Evolutionary conservation across 805 yeast genomes (phyloP).

Genomic region (Candida corydali): DNA sequence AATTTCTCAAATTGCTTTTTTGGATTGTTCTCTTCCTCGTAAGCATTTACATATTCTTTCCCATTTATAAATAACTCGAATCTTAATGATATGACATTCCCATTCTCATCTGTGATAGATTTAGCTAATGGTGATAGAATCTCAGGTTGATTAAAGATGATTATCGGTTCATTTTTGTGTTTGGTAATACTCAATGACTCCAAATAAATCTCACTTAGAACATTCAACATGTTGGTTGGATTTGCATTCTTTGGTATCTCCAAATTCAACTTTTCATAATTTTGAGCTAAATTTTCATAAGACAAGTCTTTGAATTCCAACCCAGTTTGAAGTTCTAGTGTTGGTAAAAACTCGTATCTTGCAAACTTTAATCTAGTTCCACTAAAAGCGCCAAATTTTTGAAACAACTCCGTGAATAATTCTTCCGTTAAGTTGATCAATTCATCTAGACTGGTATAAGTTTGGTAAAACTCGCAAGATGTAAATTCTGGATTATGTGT

Average conservation of each 20-base stretch:
- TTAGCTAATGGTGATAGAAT: constrained; percentile 86
- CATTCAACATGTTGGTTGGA: constrained; percentile 61
- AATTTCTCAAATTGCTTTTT: constrained; percentile 64
- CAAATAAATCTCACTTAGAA: constrained; percentile 53
- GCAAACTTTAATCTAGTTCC: constrained; percentile 7
- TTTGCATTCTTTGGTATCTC: constrained; percentile 38
- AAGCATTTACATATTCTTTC: constrained; percentile 83
- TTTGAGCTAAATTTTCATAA: constrained; percentile 36
- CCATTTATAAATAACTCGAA: constrained; percentile 84
- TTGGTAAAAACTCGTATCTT: constrained; percentile 62
- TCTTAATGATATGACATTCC: constrained; percentile 52
- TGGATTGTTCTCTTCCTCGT: constrained; percentile 95
- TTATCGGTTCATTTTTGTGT: constrained; percentile 48
- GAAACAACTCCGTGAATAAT: constrained; percentile 43
- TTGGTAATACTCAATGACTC: constrained; percentile 53
- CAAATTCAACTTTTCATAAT: constrained; percentile 36
- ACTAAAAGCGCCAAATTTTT: constrained; percentile 16
- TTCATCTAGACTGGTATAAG: constrained; percentile 62
- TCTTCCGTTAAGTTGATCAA: constrained; percentile 62
- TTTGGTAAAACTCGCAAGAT: constrained; percentile 82
- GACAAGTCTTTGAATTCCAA: constrained; percentile 44
- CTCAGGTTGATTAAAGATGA: constrained; percentile 81
- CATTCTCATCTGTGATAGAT: constrained; percentile 35
- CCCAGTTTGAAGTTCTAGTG: constrained; percentile 54
- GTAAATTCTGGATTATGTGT: constrained; percentile 96